Conservation (phyloP, 345 rosid species). For the Moricandia moricandioides region DNA sequence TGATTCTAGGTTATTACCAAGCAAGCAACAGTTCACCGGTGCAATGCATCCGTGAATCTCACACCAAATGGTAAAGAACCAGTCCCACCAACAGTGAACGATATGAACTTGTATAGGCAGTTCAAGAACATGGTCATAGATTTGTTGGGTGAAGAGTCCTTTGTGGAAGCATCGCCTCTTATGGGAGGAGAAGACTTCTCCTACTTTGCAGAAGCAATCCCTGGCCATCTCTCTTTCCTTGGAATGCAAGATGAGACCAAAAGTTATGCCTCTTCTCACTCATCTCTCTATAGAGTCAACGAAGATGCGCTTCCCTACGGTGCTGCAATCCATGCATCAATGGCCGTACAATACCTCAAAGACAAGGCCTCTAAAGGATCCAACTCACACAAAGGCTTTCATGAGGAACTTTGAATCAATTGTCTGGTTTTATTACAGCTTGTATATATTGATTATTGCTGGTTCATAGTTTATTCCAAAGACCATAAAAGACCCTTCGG, state of each 20-base stretch:
- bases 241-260: constrained; percentile 38
- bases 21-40: constrained; percentile 44
- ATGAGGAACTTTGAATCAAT: constrained; percentile 43
- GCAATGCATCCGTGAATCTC: constrained; percentile 59
- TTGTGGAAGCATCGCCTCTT: constrained; percentile 27
- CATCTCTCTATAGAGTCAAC: no score
- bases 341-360: constrained; percentile 48
- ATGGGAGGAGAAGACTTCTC: constrained; percentile 50
- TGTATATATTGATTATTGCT: no score
- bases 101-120: constrained; percentile 47
- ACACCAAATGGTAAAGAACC: constrained; percentile 21
- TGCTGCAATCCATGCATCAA: constrained; percentile 64
- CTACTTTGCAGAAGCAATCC: constrained; percentile 46
- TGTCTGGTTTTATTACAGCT: not conserved
- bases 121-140: constrained; percentile 45
- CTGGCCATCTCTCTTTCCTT: constrained; percentile 69
- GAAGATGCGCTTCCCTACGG: constrained; percentile 66
- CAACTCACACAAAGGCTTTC: not conserved
- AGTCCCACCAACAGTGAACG: constrained; percentile 52
- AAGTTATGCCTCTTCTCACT: no score
- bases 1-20: constrained; percentile 47
- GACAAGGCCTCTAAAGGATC: constrained; percentile 36
- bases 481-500: not conserved
- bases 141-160: constrained; percentile 43
- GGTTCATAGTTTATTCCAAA: not conserved